Base-by-base conservation (phyloP, 1,284 basidiomycete genomes). In the Malassezia obtusa region DNA sequence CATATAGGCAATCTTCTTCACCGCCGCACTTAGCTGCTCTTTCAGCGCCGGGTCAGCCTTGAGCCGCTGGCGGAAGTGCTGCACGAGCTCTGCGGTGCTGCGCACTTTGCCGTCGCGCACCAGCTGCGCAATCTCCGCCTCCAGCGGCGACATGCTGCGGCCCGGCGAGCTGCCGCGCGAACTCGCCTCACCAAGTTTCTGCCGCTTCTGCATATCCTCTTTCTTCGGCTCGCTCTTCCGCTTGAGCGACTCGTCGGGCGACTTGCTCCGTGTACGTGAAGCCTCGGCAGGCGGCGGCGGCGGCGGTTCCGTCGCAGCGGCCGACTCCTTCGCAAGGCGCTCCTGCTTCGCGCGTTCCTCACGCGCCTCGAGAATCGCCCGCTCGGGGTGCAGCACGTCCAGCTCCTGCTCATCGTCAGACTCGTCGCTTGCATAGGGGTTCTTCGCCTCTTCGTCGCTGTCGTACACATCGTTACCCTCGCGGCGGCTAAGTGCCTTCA, bases 401-500 rank as follows among this genome's bases (percentile, higher is more conserved):
- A 63, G 58, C 40, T 67, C 61, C 33, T 63, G 64, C 15, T 73
- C 67, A n/a, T 67, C 65, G 33, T 71, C 67, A 31, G 65, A 63
- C 10, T 64, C 65, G 28, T 69, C 68, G 28, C 63, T 63, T 0
- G 63, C 63, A 33, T 72, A 71, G 10, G 68, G 70, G 35, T 71
- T 71, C 41, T 60, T 65, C 38, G 54, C 67, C 22, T 71, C 68
- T 45, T 71, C 69, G 44, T 71, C 68, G 46, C 60, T 64, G 37
- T 73, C 68, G 49, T 73, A 73, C 17, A 56, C 60, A 35, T 72
- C 69, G 33, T 66, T 63, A 35, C 71, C 71, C 21, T 68, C 67
- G 14, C 64, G 61, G 43, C 63, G 61, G 24, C 59, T 67, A 1
- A 72, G 61, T 7, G 69, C 69, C 6, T 62, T 58, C 69, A 73